phyloP scores from a whole-genome alignment of 495 filamentous ascomycete species.

The Penicillium coprophilum region DNA sequence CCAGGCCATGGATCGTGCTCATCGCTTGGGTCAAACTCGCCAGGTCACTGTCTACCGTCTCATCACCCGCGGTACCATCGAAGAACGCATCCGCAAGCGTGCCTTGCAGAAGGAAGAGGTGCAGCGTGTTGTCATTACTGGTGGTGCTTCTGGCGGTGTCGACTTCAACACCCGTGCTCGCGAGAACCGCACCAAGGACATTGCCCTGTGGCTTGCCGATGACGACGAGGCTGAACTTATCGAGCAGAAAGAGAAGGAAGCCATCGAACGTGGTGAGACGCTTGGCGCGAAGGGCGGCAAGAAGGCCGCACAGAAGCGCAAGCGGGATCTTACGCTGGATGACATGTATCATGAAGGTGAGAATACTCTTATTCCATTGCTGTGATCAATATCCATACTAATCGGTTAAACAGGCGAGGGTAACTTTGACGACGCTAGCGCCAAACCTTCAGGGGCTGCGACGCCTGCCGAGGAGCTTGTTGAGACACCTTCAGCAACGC shows the following conservation, averaged over 20 bases:
- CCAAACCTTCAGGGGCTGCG: slow-evolving; percentile 77
- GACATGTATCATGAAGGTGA: slow-evolving; percentile 98
- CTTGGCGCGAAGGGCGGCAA: slow-evolving; percentile 56
- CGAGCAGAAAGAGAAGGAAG: slow-evolving; percentile 83
- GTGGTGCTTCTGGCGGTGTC: slow-evolving; percentile 76
- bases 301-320: slow-evolving; percentile 57
- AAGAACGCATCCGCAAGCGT: slow-evolving; percentile 97
- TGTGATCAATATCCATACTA: slow-evolving; percentile 14
- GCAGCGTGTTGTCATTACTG: slow-evolving; percentile 95
- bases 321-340: slow-evolving; percentile 82
- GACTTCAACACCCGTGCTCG: slow-evolving; percentile 91
- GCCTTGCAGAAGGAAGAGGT: slow-evolving; percentile 99
- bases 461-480: slow-evolving; percentile 67
- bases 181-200: slow-evolving; percentile 92
- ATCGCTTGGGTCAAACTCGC: slow-evolving; percentile 93
- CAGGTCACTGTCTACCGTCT: slow-evolving; percentile 97
- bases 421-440: slow-evolving; percentile 80
- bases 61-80: slow-evolving; percentile 95
- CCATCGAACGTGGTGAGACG: slow-evolving; percentile 57
- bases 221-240: slow-evolving; percentile 91
- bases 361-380: not conserved
- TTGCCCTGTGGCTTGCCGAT: slow-evolving; percentile 94
- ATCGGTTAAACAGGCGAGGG: slow-evolving; percentile 70
- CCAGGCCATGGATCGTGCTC: slow-evolving; percentile 98
- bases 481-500: slow-evolving; percentile 44